Percentiles rank a stretch among this genome's conserved stretches.
These are phyloP conservation scores for Cadophora sp. DNA, from an alignment of 2,329 filamentous ascomycete species.

Conservation along the genomic window DNA sequence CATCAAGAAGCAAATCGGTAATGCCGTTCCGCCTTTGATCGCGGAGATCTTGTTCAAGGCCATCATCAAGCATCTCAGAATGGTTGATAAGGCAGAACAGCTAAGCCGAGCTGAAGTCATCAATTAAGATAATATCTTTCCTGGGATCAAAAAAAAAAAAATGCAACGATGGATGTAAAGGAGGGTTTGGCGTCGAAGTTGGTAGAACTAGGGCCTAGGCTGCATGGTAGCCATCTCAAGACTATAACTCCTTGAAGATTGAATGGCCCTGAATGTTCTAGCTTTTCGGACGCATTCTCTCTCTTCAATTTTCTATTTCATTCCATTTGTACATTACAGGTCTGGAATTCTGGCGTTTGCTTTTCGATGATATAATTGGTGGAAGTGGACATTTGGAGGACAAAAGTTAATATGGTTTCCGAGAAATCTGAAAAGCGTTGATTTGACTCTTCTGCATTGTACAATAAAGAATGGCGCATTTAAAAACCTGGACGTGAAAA, in stretches of 20 bases:
- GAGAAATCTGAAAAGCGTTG: background rate
- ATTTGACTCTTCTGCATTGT: background rate
- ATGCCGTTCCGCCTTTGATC: conserved; percentile 74
- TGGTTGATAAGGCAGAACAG: conserved; percentile 22
- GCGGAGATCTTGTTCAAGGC: conserved; percentile 51
- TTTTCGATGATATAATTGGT: background rate
- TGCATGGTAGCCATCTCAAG: too few relatives aligned
- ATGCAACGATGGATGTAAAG: background rate
- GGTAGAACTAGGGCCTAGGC: too few relatives aligned
- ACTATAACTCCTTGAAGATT: too few relatives aligned
- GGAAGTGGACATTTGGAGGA: background rate
- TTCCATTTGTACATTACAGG: too few relatives aligned
- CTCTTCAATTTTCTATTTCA: too few relatives aligned
- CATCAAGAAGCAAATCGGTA: conserved; percentile 73
- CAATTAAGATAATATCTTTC: background rate
- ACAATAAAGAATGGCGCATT: background rate
- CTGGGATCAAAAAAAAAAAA: background rate
- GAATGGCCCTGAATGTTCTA: too few relatives aligned
- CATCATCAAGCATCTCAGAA: conserved; percentile 46
- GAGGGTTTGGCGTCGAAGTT: too few relatives aligned
- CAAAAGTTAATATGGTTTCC: too few relatives aligned
- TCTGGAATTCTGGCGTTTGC: too few relatives aligned
- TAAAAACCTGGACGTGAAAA: background rate
- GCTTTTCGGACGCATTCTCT: too few relatives aligned
- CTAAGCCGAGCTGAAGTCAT: background rate